A percentile compares a stretch with the other conserved stretches of the same genome.
phyloP scores from a whole-genome alignment of 805 yeast genomes.

The Vanderwaltozyma verrucispora region DNA sequence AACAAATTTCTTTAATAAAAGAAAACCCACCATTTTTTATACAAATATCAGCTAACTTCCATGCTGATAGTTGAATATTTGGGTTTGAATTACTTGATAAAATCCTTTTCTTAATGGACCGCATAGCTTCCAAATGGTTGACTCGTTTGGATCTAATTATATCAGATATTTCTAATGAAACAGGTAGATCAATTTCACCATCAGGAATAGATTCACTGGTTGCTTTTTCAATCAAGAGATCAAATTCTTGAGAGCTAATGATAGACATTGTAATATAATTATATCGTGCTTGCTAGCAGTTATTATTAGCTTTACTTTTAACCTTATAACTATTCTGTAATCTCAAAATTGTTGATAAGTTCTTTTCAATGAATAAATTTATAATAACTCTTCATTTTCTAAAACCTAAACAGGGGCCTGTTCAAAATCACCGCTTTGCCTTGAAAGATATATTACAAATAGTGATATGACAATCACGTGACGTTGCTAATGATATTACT shows the following conservation, averaged over 20 bases:
- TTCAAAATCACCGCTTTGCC: too few relatives aligned
- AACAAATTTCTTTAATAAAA: conserved; percentile 66
- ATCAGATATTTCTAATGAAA: conserved; percentile 81
- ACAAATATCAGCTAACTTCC: conserved; percentile 74
- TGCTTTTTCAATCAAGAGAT: conserved; percentile 58
- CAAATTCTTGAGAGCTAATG: conserved; percentile 30
- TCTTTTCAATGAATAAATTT: too few relatives aligned
- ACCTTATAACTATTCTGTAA: too few relatives aligned
- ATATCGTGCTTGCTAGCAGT: too few relatives aligned
- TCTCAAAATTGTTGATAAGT: too few relatives aligned
- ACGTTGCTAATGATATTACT: too few relatives aligned
- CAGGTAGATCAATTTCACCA: conserved; percentile 72
- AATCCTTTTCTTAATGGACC: conserved; percentile 67
- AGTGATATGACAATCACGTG: too few relatives aligned
- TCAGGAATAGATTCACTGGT: conserved; percentile 86
- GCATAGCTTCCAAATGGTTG: conserved; percentile 72
- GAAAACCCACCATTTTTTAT: conserved; percentile 89
- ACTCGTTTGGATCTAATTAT: conserved; percentile 72
- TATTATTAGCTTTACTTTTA: too few relatives aligned
- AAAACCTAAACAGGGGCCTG: too few relatives aligned
- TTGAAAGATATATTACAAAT: too few relatives aligned
- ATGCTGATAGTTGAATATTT: conserved; percentile 62
- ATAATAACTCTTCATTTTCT: too few relatives aligned
- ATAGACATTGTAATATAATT: not conserved
- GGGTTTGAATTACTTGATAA: conserved; percentile 54